Evolutionary conservation across 2,329 filamentous ascomycete genomes (phyloP), one percentile per base, ranked within the genome.

Genomic region (Pseudocercospora crystallina): DNA sequence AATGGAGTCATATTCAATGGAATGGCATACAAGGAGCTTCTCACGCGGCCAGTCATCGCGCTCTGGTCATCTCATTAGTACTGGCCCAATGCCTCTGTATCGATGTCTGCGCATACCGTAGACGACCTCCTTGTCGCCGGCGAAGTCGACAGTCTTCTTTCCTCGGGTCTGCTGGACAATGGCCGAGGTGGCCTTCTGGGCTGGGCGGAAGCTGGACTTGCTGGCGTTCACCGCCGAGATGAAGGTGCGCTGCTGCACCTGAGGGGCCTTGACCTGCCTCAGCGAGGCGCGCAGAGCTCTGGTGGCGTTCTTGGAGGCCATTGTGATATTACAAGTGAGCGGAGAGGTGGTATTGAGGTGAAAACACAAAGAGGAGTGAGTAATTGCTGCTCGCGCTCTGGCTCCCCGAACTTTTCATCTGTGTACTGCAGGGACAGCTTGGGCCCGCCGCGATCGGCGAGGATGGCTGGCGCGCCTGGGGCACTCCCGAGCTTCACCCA

Each of bases 141-240:
- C 94, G 75, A 99, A 99, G 84, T 97, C 91, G 76, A 99, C 92
- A 66, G 92, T 96, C 89, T 99, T 97, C 71, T 96, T 78, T 74
- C 94, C 94, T 71, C 94, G 87, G 62, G 82, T 78, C 80, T 90
- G 86, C 50, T 62, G 59, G 73, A 84, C 70, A 43, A 75, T 69
- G 35, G 71, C 64, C 51, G 71, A 69, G 47, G 75, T 71, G 61
- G 72, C 70, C 64, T 73, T 75, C 63, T 73, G 73, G 43, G 73
- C 71, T 57, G 73, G 70, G 56, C 72, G 69, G 61, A 73, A 68
- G 48, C 72, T 68, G 46, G 71, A 60, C 60, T 70, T 69, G 56
- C 71, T 72, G 64, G 75, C 74, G 58, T 77, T 77, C 63, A 80
- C 73, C 56, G 80, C 79, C 59, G 80, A 77, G 61, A 83, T 71